Conservation (phyloP, 1,139 yeast species). For the Scheffersomyces quercinus region DNA sequence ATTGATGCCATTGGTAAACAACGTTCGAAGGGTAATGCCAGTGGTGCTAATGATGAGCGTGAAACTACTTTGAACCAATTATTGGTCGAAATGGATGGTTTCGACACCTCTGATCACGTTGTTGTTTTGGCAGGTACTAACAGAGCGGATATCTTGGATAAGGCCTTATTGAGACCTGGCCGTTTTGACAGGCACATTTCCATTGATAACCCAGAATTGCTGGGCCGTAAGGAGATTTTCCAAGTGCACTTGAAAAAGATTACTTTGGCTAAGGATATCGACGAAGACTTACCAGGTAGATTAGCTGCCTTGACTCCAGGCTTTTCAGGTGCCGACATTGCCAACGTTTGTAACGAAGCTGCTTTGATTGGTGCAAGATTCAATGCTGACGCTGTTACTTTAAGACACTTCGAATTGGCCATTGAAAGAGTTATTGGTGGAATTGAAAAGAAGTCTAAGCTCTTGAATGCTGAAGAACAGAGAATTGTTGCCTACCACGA, state of each 20-base stretch:
- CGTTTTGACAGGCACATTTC: slow-evolving; percentile 93
- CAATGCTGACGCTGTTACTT: slow-evolving; percentile 64
- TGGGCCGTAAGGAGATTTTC: slow-evolving; percentile 90
- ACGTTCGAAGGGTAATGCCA: slow-evolving; percentile 78
- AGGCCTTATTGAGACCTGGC: slow-evolving; percentile 94
- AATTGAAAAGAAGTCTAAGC: slow-evolving; percentile 83
- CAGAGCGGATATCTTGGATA: slow-evolving; percentile 89
- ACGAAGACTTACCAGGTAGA: slow-evolving; percentile 69
- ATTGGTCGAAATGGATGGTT: slow-evolving; percentile 97
- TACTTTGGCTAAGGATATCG: slow-evolving; percentile 48
- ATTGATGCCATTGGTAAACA: slow-evolving; percentile 98
- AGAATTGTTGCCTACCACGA: slow-evolving; percentile 94
- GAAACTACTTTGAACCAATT: slow-evolving; percentile 95
- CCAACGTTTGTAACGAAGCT: slow-evolving; percentile 95
- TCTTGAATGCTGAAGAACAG: slow-evolving; percentile 81
- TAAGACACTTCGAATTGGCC: slow-evolving; percentile 89
- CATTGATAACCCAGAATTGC: slow-evolving; percentile 89
- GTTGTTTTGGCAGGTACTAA: slow-evolving; percentile 98
- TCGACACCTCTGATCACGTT: slow-evolving; percentile 84
- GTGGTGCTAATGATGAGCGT: slow-evolving; percentile 93
- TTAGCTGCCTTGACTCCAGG: slow-evolving; percentile 97
- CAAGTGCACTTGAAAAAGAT: slow-evolving; percentile 77
- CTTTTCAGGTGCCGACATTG: slow-evolving; percentile 96
- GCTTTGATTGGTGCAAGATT: slow-evolving; percentile 94
- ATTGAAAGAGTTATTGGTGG: slow-evolving; percentile 98